phyloP scores from a whole-genome alignment of 768 basidiomycete species.

The Xanthoconium purpureum region DNA sequence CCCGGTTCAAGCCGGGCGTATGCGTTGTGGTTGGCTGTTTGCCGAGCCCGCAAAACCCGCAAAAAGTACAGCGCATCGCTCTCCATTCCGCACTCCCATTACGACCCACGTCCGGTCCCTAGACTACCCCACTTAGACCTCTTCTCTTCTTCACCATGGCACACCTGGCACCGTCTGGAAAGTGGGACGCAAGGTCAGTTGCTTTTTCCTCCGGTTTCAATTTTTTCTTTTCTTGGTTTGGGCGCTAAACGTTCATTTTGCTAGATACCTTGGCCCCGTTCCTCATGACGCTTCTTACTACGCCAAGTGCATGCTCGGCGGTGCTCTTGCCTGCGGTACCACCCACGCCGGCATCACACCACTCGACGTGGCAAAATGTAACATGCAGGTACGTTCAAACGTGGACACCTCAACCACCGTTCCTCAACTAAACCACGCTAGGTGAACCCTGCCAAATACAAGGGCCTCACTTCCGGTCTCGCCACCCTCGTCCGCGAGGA shows the following conservation, averaged over 20 bases:
- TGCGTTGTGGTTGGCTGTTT: too few relatives aligned
- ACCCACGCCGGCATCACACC: slow-evolving; percentile 88
- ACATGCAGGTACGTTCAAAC: slow-evolving; percentile 58
- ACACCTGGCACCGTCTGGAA: slow-evolving; percentile 16
- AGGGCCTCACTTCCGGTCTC: slow-evolving; percentile 59
- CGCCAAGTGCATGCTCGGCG: slow-evolving; percentile 84
- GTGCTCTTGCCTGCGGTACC: slow-evolving; percentile 81
- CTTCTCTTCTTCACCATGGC: slow-evolving; percentile 1
- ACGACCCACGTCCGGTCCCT: slow-evolving; percentile 12
- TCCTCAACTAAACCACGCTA: slow-evolving; percentile 23
- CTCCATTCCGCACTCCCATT: slow-evolving; percentile 10
- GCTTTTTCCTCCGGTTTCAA: slow-evolving; percentile 14
- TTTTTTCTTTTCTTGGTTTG: background rate
- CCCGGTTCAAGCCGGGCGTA: too few relatives aligned
- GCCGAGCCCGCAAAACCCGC: too few relatives aligned
- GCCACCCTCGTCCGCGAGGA: slow-evolving; percentile 72
- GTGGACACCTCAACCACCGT: too few relatives aligned
- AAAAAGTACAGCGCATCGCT: too few relatives aligned
- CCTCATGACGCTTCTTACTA: slow-evolving; percentile 77
- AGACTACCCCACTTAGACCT: background rate
- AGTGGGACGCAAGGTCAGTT: slow-evolving; percentile 15
- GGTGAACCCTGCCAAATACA: slow-evolving; percentile 78
- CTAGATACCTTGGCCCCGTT: slow-evolving; percentile 67
- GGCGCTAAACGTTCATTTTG: slow-evolving; percentile 38
- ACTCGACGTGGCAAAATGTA: slow-evolving; percentile 86